Evolutionary conservation across 192 early-diverging fungal genomes (phyloP), one percentile per base, ranked within the genome.

Genomic region (Backusella morwellensis): DNA sequence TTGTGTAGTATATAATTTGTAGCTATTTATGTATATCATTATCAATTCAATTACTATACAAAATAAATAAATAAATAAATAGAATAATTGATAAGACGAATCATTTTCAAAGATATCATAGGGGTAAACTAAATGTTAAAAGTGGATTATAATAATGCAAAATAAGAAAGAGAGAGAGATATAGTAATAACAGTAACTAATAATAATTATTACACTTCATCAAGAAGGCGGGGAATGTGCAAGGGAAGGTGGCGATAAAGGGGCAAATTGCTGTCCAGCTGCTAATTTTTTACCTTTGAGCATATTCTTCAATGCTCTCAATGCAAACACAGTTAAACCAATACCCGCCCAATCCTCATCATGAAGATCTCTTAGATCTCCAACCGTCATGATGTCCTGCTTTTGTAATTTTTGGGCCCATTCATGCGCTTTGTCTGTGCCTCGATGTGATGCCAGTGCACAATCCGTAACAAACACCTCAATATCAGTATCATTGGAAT

Each of bases 371-470:
- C 90, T 87, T 59, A 95, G 73, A 72, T 95, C 92, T 4, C 92
- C 93, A 29, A 95, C 90, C 0, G 92, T 93, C 92, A 93, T 90
- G 50, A 95, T 88, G 76, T 95, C 93, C 82, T 95, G 92, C 32
- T 85, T 83, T 74, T 94, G 89, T 32, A 95, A 85, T 73, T 89
- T 91, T 6, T 83, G 79, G 1, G 89, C 77, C 93, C 93, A 95
- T 75, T 95, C 91, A 9, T 88, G 85, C 5, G 91, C 93, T 66
- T 95, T 95, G 40, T 95, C 92, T 23, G 82, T 50, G 32, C 85
- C 86, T 6, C 93, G 87, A 72, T 94, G 91, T 35, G 86, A 86
- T 4, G 88, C 90, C 29, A 84, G 68, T 23, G 91, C 92, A 36
- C 87, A 88, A 68, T 95, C 91, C 2, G 77, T 79, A 23, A 95